Evolutionary conservation across 495 filamentous ascomycete genomes (phyloP).

Genomic region (Podospora tetraspora): DNA sequence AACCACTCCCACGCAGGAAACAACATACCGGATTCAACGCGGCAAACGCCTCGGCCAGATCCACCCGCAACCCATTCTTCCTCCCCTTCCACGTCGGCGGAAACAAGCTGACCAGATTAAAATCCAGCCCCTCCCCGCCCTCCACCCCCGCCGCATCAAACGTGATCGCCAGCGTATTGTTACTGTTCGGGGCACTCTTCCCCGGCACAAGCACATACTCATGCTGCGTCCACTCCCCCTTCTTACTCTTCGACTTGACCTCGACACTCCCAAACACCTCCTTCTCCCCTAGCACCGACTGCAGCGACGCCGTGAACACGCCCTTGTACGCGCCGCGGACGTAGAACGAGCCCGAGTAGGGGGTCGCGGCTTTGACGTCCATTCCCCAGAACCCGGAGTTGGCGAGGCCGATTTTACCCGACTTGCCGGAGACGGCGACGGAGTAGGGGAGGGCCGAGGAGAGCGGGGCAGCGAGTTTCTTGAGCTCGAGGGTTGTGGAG

Average conservation of each 20-base stretch:
- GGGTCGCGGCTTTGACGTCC: conserved; percentile 43
- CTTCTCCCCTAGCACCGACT: conserved; percentile 39
- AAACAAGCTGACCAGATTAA: conserved; percentile 62
- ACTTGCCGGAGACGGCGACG: conserved; percentile 43
- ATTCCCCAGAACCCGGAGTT: conserved; percentile 62
- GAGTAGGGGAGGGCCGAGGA: conserved; percentile 55
- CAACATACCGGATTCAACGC: conserved; percentile 45
- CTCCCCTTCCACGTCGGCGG: conserved; percentile 61
- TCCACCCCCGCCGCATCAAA: conserved; percentile 47
- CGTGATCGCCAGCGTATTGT: conserved; percentile 61
- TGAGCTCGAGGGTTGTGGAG: conserved; percentile 42
- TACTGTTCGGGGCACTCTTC: conserved; percentile 47
- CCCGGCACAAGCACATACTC: conserved; percentile 41
- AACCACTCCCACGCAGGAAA: background rate
- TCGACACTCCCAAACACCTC: conserved; percentile 41
- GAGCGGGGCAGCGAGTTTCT: conserved; percentile 41
- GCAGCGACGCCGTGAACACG: conserved; percentile 41
- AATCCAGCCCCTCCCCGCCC: conserved; percentile 49
- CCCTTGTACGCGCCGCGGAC: conserved; percentile 43
- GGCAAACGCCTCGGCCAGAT: conserved; percentile 52
- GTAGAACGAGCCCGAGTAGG: conserved; percentile 55
- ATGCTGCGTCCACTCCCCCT: conserved; percentile 44
- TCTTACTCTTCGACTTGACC: conserved; percentile 34
- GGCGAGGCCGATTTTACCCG: conserved; percentile 47
- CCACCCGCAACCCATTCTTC: conserved; percentile 56